A percentile compares a stretch with the other conserved stretches of the same genome.
phyloP scores from a whole-genome alignment of 1,284 basidiomycete species.

The Ceratorhiza oryzae-sativae region DNA sequence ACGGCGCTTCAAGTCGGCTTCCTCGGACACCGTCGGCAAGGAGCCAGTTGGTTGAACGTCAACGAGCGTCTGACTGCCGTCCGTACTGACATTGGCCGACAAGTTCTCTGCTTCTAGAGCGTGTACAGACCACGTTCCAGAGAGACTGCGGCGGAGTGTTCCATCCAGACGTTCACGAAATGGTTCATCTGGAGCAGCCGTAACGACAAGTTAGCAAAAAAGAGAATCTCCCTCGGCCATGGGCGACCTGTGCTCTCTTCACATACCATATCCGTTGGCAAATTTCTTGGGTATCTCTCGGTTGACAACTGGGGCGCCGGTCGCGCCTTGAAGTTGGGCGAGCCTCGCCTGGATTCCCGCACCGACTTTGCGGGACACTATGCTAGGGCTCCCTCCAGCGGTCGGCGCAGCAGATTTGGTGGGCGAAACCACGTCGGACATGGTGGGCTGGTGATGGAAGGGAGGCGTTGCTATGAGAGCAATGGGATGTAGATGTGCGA shows the following conservation, averaged over 20 bases:
- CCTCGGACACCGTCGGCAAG: background rate
- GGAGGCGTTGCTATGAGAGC: constrained; percentile 11
- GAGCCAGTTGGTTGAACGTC: background rate
- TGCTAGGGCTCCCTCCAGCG: constrained; percentile 10
- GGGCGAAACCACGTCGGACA: background rate
- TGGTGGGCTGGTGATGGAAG: constrained; percentile 1
- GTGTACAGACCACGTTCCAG: constrained; percentile 19
- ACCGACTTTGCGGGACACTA: constrained; percentile 29
- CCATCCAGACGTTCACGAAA: constrained; percentile 28
- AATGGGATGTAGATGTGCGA: background rate
- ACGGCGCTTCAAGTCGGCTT: constrained; percentile 24
- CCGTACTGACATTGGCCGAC: constrained; percentile 5
- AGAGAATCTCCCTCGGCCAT: background rate
- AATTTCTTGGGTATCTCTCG: constrained; percentile 28
- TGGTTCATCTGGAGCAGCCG: constrained; percentile 12
- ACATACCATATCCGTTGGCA: constrained; percentile 22
- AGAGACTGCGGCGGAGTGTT: constrained; percentile 29
- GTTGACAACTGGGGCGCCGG: constrained; percentile 15
- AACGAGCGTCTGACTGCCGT: constrained; percentile 25
- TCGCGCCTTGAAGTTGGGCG: constrained; percentile 14
- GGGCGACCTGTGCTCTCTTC: background rate
- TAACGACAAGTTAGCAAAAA: constrained; percentile 2
- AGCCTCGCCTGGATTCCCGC: constrained; percentile 32
- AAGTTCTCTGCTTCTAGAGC: constrained; percentile 6
- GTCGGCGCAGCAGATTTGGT: background rate